A percentile compares a stretch with the other conserved stretches of the same genome.
Evolutionary conservation across 2,329 filamentous ascomycete genomes (phyloP).

Genomic region (Shiraia sp.): DNA sequence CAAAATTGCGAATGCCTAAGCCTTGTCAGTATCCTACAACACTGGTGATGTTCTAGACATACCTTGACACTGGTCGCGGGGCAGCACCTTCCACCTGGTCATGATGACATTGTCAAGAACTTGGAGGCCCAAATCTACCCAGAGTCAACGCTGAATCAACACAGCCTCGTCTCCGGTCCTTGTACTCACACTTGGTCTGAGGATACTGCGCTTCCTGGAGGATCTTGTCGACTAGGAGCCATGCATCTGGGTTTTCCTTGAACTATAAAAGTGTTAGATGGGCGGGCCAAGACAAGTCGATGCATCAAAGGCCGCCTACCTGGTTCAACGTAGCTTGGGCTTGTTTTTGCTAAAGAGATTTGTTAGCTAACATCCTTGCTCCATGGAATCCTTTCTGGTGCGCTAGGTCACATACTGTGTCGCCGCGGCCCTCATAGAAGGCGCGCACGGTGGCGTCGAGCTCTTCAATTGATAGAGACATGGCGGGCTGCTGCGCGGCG

Average conservation of each 20-base stretch:
- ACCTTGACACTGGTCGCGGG: constrained; percentile 94
- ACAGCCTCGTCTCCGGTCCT: constrained; percentile 14
- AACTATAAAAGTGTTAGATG: constrained; percentile 63
- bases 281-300: constrained; percentile 2
- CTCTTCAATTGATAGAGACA: constrained; percentile 82
- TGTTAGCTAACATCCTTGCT: constrained; percentile 45
- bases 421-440: constrained; percentile 96
- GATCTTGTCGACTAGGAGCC: constrained; percentile 97
- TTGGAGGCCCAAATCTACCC: constrained; percentile 83
- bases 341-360: constrained; percentile 79
- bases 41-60: constrained; percentile 25
- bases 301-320: constrained; percentile 57
- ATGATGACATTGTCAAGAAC: constrained; percentile 98
- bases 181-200: constrained; percentile 85
- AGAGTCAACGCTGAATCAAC: constrained; percentile 36
- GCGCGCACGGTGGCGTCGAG: constrained; percentile 94
- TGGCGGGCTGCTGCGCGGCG: constrained; percentile 45
- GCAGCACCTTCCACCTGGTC: constrained; percentile 98
- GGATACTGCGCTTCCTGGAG: constrained; percentile 89
- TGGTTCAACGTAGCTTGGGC: constrained; percentile 92
- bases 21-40: constrained; percentile 8
- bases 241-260: constrained; percentile 98
- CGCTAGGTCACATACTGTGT: constrained; percentile 67
- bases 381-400: not conserved
- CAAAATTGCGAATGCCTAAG: constrained; percentile 95